Evolutionary conservation across 2,329 filamentous ascomycete species (phyloP), one percentile per base, ranked within the genome.

Genomic region (Harringtonia lauricola): DNA sequence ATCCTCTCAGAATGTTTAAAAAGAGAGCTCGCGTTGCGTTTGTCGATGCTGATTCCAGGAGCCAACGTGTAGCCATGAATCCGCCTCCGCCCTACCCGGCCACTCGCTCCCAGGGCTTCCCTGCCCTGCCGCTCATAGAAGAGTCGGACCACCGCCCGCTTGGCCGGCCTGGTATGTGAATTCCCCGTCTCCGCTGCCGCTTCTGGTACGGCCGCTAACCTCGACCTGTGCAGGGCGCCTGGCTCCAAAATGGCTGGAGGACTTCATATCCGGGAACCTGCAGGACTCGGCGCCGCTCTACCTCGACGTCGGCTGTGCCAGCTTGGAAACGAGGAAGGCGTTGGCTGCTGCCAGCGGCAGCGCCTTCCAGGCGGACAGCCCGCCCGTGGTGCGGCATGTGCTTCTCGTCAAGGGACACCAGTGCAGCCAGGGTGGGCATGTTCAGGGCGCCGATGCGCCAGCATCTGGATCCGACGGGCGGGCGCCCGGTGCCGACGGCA

Each of bases 381-480:
- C 46, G 13, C 42, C 37, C 3, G 30, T 24, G 1, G 8, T 45
- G 5, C 48, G 48, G 1, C 51, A 52, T 35, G 43, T 50, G 33
- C 47, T 53, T 12, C 40, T 52, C 13, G 39, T 48, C n/a, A 52
- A 49, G n/a, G 50, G 50, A 24, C 51, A 53, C 46, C 51, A 53
- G 26, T 50, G 44, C 49, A 41, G 37, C 33, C 33, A 42, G 29
- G 35, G 41, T 14, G 46, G 44, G 2, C 19, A 26, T 3, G 17
- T 33, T 4, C 28, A 34, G 4, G 38, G 40, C 21, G 43, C 49
- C n/a, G 44, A 47, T 17, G 31, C 14, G 2, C 22, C 22, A 10
- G 8, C 12, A 8, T 17, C 22, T 8, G 33, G n/a, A 10, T 10
- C 18, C 2, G 17, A 36, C 8, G 45, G 28, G 6, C 15, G 17